Base-by-base conservation (phyloP, 805 yeast genomes). In the Osmozyma mogii region DNA sequence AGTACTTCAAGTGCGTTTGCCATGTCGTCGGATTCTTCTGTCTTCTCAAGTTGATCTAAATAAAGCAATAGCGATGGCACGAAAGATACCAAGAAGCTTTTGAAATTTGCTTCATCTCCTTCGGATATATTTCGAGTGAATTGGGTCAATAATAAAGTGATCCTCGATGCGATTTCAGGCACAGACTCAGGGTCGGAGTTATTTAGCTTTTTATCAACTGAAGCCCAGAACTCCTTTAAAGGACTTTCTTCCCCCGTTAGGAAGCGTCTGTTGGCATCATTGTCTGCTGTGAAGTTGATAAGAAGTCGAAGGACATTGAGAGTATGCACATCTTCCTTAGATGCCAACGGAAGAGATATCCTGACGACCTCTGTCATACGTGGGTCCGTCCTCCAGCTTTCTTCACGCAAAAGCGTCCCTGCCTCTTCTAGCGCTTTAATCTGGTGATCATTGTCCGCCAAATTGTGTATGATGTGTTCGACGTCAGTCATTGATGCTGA, bases 271-370 rank as follows among this genome's bases (percentile, higher is more conserved):
- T 50, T 50, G 9, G 34, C 39, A 18, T 41, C 60, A 34, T 49
- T 58, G 36, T 56, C 57, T 3, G 69, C 68, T 17, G 52, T 35
- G 27, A 49, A 43, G 27, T 63, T 63, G 33, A 63, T 45, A 13
- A 59, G 36, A 3, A 50, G 57, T 26, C 67, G 35, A 12, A 56
- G 38, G 3, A 38, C 38, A 15, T 54, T 53, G 8, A 38, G 32
- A 4, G 40, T 10, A 10, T 7, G 33, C 8, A 38, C 19, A 3
- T 28, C 23, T 4, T 6, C 12, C 15, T 4, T 22, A 4, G n/a
- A 18, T 9, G 15, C 21, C 28, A 9, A 33, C 30, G 14, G 40
- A 15, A 22, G 20, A 26, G 9, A 28, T 25, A 5, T 28, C 19
- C 9, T 36, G 5, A 47, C 35, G 12, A 34, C 18, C 12, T 29